phyloP scores from a whole-genome alignment of 768 basidiomycete species.

The Kwoniella sp. region DNA sequence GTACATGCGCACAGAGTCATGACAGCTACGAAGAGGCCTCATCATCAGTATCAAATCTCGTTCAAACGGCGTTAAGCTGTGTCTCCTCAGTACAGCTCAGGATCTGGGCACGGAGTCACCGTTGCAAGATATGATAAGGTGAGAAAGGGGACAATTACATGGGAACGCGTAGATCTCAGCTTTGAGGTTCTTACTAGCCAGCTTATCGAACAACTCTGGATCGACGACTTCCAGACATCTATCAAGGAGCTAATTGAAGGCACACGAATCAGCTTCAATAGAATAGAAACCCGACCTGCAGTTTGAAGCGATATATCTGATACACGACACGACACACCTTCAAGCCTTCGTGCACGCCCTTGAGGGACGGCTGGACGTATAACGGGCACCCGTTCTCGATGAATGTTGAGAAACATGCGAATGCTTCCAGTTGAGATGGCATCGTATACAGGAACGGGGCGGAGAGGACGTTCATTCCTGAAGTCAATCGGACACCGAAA shows the following conservation, averaged over 20 bases:
- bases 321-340: constrained; percentile 63
- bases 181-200: constrained; percentile 85
- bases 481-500: background rate
- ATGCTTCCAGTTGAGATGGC: constrained; percentile 97
- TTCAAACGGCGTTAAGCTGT: background rate
- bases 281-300: too few relatives aligned
- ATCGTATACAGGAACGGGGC: constrained; percentile 97
- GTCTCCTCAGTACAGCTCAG: too few relatives aligned
- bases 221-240: constrained; percentile 89
- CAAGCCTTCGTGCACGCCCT: constrained; percentile 91
- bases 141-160: too few relatives aligned
- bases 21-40: constrained; percentile 66
- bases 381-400: constrained; percentile 91
- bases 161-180: constrained; percentile 98
- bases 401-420: constrained; percentile 93
- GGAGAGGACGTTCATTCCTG: constrained; percentile 93
- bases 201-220: constrained; percentile 74
- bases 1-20: constrained; percentile 96
- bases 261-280: too few relatives aligned
- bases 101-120: too few relatives aligned
- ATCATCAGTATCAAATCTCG: background rate
- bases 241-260: constrained; percentile 72
- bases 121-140: too few relatives aligned
- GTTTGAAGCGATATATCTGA: too few relatives aligned
- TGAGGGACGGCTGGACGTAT: constrained; percentile 95